Conservation (phyloP, 768 basidiomycete genomes). For the Cystofilobasidium capitatum region DNA sequence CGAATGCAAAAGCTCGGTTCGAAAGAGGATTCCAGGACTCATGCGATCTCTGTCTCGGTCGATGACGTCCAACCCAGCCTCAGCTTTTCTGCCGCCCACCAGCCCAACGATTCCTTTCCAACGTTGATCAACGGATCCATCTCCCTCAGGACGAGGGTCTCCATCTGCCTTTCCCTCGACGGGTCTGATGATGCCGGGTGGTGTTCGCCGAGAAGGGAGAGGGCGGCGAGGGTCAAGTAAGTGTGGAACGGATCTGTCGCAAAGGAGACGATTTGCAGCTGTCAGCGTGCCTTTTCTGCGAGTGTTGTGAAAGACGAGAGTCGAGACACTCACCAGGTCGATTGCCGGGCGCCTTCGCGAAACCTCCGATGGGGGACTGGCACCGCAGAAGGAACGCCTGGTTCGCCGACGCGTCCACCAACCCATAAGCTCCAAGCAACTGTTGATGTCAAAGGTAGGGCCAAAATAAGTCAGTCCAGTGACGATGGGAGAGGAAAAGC, state of each 20-base stretch:
- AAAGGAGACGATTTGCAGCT: neutral
- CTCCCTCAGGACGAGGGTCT: conserved; percentile 50
- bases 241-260: conserved; percentile 83
- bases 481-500: neutral
- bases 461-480: conserved; percentile 11
- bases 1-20: too few species aligned
- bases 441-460: conserved; percentile 35
- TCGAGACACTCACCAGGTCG: conserved; percentile 65
- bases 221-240: conserved; percentile 73
- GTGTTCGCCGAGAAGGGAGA: conserved; percentile 50
- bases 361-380: conserved; percentile 82
- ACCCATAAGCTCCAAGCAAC: conserved; percentile 57
- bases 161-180: conserved; percentile 33
- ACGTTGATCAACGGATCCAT: conserved; percentile 68
- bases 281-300: too few species aligned
- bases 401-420: conserved; percentile 54
- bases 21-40: too few species aligned
- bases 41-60: neutral
- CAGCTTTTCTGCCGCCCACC: conserved; percentile 43
- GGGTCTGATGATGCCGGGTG: neutral
- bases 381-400: conserved; percentile 59
- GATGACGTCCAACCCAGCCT: conserved; percentile 13
- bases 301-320: too few species aligned
- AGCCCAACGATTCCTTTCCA: conserved; percentile 53
- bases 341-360: conserved; percentile 72